These are phyloP conservation scores for Nepenthes gracilis DNA, from an alignment of 148 eudicot species.

Conservation along the genomic window DNA sequence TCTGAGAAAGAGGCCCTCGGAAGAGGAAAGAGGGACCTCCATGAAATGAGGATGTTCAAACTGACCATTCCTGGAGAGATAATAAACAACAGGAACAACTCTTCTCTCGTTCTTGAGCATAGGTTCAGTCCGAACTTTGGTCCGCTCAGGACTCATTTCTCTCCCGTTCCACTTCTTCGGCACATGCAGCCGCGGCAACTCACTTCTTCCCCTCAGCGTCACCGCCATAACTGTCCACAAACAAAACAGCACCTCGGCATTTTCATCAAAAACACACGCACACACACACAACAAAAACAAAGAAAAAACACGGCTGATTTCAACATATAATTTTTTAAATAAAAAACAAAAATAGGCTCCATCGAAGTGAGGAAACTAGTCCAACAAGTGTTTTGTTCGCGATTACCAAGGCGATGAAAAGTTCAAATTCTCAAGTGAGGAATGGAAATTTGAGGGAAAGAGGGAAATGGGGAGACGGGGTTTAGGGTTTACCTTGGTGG, in stretches of 20 bases:
- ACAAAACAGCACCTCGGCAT: neutral
- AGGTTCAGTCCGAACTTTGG: conserved; percentile 36
- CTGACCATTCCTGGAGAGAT: conserved; percentile 55
- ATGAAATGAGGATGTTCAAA: conserved; percentile 83
- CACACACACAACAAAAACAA: neutral
- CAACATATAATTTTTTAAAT: neutral
- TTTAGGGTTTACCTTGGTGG: too few species aligned
- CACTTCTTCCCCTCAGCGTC: conserved; percentile 22
- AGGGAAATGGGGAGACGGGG: too few species aligned
- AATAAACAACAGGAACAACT: conserved; percentile 52
- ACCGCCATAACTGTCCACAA: conserved; percentile 19
- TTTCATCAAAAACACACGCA: neutral
- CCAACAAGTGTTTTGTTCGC: neutral
- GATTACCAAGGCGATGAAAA: conserved; percentile 1
- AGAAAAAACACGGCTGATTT: neutral
- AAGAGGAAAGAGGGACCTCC: conserved; percentile 51
- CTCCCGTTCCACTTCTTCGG: conserved; percentile 20
- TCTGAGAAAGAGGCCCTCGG: conserved; percentile 48
- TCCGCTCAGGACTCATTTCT: conserved; percentile 36
- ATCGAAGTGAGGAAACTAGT: neutral
- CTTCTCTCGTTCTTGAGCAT: conserved; percentile 7
- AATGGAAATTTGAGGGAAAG: too few species aligned
- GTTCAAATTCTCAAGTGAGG: neutral
- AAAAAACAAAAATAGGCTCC: too few species aligned
- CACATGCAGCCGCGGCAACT: conserved; percentile 10